Percentiles rank a stretch among this genome's conserved stretches.
These are phyloP conservation scores for Erodium maritimum DNA, from an alignment of 345 rosid species.

Conservation along the genomic window DNA sequence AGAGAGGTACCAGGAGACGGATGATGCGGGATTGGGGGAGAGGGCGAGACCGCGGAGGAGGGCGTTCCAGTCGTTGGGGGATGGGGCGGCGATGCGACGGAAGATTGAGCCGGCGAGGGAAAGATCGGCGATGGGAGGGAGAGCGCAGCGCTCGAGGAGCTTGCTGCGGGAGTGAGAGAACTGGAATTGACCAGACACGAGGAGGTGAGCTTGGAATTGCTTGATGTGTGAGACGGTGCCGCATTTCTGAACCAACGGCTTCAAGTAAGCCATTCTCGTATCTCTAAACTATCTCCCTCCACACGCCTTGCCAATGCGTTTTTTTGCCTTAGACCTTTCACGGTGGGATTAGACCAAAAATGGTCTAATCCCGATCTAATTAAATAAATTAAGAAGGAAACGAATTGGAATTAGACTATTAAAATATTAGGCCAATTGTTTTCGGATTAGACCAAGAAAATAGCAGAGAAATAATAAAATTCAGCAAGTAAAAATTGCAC, in stretches of 20 bases:
- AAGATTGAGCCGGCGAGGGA: constrained; percentile 43
- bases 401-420: too few relatives aligned
- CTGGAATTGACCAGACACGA: constrained; percentile 39
- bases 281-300: too few relatives aligned
- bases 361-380: too few relatives aligned
- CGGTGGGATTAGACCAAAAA: too few relatives aligned
- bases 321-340: too few relatives aligned
- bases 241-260: constrained; percentile 35
- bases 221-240: constrained; percentile 34
- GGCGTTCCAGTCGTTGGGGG: constrained; percentile 81
- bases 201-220: constrained; percentile 60
- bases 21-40: constrained; percentile 42
- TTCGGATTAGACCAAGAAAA: too few relatives aligned
- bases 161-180: constrained; percentile 45
- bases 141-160: constrained; percentile 61
- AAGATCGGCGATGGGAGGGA: constrained; percentile 47
- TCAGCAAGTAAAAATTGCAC: too few relatives aligned
- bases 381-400: too few relatives aligned
- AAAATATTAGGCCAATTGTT: too few relatives aligned
- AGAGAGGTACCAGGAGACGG: too few relatives aligned
- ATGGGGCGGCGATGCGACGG: constrained; percentile 34
- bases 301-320: too few relatives aligned
- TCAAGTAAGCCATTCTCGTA: constrained; percentile 16
- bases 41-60: constrained; percentile 63
- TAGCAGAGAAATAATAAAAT: too few relatives aligned